These are phyloP conservation scores for Ceratocystiopsis brevicomis DNA, from an alignment of 2,329 filamentous ascomycete genomes.

Conservation along the genomic window DNA sequence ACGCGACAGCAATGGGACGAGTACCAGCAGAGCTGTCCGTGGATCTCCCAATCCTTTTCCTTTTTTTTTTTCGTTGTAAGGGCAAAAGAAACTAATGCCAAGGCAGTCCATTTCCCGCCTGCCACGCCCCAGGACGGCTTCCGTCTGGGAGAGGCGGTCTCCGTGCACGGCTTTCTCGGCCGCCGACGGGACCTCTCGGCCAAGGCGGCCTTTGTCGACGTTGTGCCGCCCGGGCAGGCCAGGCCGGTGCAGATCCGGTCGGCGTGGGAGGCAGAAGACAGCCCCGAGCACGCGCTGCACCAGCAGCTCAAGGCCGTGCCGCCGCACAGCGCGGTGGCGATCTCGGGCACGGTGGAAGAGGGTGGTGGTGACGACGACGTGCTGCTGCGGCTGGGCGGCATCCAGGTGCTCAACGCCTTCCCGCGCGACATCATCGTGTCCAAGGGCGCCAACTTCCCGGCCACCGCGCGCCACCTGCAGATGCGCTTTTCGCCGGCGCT, in stretches of 20 bases:
- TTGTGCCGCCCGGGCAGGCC: conserved; percentile 18
- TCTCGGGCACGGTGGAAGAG: conserved; percentile 20
- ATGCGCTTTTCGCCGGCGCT: conserved; percentile 55
- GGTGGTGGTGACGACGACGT: not conserved
- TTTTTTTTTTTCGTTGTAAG: not conserved
- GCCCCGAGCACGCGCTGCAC: conserved; percentile 18
- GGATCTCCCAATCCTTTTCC: not conserved
- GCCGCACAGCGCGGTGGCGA: conserved; percentile 32
- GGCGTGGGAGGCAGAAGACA: conserved; percentile 19
- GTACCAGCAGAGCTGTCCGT: conserved; percentile 26
- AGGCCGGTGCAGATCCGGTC: conserved; percentile 23
- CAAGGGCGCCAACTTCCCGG: conserved; percentile 52
- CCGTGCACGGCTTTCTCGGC: conserved; percentile 53
- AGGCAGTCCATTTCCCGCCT: conserved; percentile 14
- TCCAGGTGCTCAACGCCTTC: conserved; percentile 54
- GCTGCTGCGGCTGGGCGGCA: conserved; percentile 28
- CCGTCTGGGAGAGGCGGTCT: conserved; percentile 22
- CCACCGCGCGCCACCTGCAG: conserved; percentile 63
- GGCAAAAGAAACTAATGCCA: too few relatives aligned
- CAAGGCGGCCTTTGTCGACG: conserved; percentile 50
- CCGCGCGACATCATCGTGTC: conserved; percentile 61
- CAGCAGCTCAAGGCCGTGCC: conserved; percentile 25
- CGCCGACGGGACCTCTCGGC: conserved; percentile 48
- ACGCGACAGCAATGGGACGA: conserved; percentile 15
- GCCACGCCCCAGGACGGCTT: conserved; percentile 13